Conservation (phyloP, 805 yeast genomes). For the Starmera dryadoides region DNA sequence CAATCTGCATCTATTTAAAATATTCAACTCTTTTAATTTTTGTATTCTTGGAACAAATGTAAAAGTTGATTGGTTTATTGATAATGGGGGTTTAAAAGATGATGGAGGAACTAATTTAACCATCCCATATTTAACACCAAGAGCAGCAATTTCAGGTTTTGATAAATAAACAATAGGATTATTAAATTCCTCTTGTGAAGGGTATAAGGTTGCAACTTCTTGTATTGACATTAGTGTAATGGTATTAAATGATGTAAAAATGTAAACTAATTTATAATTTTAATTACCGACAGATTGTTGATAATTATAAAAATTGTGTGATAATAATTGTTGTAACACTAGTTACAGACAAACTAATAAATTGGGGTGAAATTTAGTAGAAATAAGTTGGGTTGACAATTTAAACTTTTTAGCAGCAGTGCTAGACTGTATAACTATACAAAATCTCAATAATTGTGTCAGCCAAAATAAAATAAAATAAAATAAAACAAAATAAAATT, state of each 20-base stretch:
- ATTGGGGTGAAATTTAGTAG: too few species aligned
- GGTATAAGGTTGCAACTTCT: conserved; percentile 46
- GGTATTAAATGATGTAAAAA: not conserved
- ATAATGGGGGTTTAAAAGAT: conserved; percentile 42
- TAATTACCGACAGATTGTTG: too few species aligned
- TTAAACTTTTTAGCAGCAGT: too few species aligned
- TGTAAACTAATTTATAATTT: too few species aligned
- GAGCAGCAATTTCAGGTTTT: conserved; percentile 28
- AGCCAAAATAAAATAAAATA: too few species aligned
- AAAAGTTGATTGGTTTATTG: conserved; percentile 45
- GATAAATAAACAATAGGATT: conserved; percentile 67
- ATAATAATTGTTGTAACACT: too few species aligned
- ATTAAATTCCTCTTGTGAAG: conserved; percentile 46
- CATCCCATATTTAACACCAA: conserved; percentile 65
- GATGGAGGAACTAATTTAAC: conserved; percentile 64
- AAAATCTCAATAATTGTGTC: too few species aligned
- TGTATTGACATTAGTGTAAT: conserved; percentile 8
- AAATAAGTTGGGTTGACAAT: too few species aligned
- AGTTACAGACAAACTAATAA: too few species aligned
- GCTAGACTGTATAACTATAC: too few species aligned
- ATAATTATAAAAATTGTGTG: too few species aligned
- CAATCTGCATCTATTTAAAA: conserved; percentile 53
- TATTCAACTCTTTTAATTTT: conserved; percentile 53
- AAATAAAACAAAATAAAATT: too few species aligned
- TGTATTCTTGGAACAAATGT: conserved; percentile 66